Conservation (phyloP, 2,329 filamentous ascomycete genomes). For the Thermoascus crustaceus region DNA sequence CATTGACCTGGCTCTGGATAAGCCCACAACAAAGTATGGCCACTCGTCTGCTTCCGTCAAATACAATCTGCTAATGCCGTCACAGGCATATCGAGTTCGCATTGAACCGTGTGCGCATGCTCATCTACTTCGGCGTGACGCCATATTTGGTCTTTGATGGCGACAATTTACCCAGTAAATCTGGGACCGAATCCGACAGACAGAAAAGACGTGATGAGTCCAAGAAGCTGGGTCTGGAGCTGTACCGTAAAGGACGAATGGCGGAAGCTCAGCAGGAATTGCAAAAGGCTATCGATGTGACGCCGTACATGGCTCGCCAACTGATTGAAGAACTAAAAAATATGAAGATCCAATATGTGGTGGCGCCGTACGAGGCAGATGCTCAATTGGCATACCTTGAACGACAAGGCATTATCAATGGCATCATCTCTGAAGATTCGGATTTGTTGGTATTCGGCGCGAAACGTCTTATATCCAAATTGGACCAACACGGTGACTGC, state of each 20-base stretch:
- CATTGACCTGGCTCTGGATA: slow-evolving; percentile 79
- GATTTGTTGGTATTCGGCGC: slow-evolving; percentile 93
- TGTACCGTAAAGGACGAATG: slow-evolving; percentile 72
- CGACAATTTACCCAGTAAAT: slow-evolving; percentile 89
- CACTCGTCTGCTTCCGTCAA: background rate
- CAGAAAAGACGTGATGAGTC: slow-evolving; percentile 68
- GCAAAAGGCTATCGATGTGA: slow-evolving; percentile 92
- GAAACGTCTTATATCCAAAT: slow-evolving; percentile 80
- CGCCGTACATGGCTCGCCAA: slow-evolving; percentile 86
- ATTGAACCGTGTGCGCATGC: slow-evolving; percentile 86
- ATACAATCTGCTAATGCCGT: slow-evolving; percentile 13
- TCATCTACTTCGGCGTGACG: slow-evolving; percentile 85
- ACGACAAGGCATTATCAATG: slow-evolving; percentile 70
- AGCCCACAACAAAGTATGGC: slow-evolving; percentile 74
- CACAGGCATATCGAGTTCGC: slow-evolving; percentile 79
- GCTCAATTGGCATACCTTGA: slow-evolving; percentile 95
- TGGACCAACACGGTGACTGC: slow-evolving; percentile 89
- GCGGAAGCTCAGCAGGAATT: slow-evolving; percentile 76
- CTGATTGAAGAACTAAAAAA: slow-evolving; percentile 88
- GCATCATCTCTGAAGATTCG: slow-evolving; percentile 92
- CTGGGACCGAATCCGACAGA: slow-evolving; percentile 71
- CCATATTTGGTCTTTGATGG: slow-evolving; percentile 96
- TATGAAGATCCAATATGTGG: slow-evolving; percentile 72
- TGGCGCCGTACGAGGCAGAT: slow-evolving; percentile 95
- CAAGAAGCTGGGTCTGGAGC: slow-evolving; percentile 64